These are phyloP conservation scores for Aspergillus ochraceoroseus DNA, from an alignment of 2,329 filamentous ascomycete species.

Conservation along the genomic window DNA sequence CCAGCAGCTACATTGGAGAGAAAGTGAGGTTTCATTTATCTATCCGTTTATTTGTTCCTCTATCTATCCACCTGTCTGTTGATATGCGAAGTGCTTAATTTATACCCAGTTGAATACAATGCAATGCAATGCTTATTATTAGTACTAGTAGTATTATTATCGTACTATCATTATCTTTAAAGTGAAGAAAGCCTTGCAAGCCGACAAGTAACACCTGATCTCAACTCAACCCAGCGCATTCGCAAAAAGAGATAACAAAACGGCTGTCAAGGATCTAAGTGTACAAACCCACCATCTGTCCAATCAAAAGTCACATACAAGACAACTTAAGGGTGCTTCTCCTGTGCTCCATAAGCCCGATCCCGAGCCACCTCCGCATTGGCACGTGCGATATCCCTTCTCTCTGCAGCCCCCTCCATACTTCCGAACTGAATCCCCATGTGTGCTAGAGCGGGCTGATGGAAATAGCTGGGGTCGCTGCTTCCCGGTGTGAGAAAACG, in stretches of 20 bases:
- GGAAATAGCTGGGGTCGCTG: slow-evolving; percentile 20
- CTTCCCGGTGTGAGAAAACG: slow-evolving; percentile 24
- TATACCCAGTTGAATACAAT: slow-evolving; percentile 19
- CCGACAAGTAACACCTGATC: too few relatives aligned
- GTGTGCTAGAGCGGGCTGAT: slow-evolving; percentile 15
- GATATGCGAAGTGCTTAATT: slow-evolving; percentile 7
- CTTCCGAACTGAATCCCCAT: slow-evolving; percentile 17
- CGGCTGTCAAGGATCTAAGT: too few relatives aligned
- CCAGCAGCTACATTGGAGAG: too few relatives aligned
- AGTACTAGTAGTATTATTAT: too few relatives aligned
- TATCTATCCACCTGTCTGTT: too few relatives aligned
- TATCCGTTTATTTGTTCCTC: too few relatives aligned
- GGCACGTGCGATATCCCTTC: slow-evolving; percentile 13
- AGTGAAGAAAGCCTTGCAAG: too few relatives aligned
- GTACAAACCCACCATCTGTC: too few relatives aligned
- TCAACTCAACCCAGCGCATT: too few relatives aligned
- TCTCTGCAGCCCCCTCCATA: slow-evolving; percentile 16
- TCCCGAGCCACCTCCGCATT: slow-evolving; percentile 11
- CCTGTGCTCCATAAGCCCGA: neutral
- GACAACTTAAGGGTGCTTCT: neutral
- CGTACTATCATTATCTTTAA: too few relatives aligned
- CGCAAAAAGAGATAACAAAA: too few relatives aligned
- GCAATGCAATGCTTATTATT: neutral
- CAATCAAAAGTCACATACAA: neutral
- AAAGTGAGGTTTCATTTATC: too few relatives aligned